These are phyloP conservation scores for Chaetomium strumarium DNA, from an alignment of 2,329 filamentous ascomycete species.

Conservation along the genomic window DNA sequence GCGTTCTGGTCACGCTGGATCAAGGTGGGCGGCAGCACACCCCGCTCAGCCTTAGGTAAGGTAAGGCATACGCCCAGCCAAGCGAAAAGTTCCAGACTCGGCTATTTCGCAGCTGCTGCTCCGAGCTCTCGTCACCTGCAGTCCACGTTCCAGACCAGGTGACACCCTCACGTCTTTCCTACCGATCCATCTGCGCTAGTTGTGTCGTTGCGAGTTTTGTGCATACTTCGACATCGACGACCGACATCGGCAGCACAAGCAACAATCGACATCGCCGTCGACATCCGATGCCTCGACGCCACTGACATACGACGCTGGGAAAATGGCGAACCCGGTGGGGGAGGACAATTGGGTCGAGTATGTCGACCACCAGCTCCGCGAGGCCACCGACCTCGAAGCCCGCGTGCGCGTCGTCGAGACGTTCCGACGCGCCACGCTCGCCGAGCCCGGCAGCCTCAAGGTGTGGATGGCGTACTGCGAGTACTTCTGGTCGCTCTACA, in stretches of 20 bases:
- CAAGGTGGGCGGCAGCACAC: too few relatives aligned
- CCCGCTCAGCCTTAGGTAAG: background rate
- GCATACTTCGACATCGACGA: background rate
- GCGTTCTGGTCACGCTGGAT: too few relatives aligned
- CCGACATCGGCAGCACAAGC: background rate
- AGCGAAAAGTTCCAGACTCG: constrained; percentile 8
- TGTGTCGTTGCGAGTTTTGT: background rate
- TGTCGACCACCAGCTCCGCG: constrained; percentile 63
- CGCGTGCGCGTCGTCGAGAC: constrained; percentile 66
- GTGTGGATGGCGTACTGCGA: constrained; percentile 75
- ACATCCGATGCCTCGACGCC: constrained; percentile 22
- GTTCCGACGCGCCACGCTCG: constrained; percentile 61
- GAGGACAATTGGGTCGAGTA: constrained; percentile 75
- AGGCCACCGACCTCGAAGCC: constrained; percentile 57
- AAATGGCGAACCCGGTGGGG: constrained; percentile 50
- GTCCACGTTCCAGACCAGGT: background rate
- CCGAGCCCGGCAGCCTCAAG: constrained; percentile 67
- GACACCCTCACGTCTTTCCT: background rate
- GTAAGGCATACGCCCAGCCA: background rate
- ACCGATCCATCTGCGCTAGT: background rate
- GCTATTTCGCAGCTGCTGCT: background rate
- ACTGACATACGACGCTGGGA: constrained; percentile 16
- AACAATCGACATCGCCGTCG: background rate
- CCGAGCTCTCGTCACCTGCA: constrained; percentile 1
- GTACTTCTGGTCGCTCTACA: constrained; percentile 68